Conservation (phyloP, 2,329 filamentous ascomycete species). For the Aspergillus unguis region DNA sequence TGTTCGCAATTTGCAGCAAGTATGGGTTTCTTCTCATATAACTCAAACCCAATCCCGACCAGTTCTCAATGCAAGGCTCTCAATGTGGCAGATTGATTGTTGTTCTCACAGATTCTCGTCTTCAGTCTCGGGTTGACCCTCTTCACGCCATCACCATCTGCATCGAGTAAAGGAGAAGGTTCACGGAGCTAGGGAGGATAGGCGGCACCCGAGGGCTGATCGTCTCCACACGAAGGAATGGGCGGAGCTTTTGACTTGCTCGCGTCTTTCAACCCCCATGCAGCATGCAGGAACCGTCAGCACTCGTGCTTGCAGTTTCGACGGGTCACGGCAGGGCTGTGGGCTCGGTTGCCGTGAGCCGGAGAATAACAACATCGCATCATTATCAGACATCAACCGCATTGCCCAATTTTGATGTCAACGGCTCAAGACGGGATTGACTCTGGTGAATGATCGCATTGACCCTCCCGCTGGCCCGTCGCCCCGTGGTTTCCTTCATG, state of each 20-base stretch:
- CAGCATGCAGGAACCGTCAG: constrained; percentile 15
- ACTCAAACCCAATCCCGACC: no score
- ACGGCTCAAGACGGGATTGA: background rate
- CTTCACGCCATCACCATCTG: constrained; percentile 8
- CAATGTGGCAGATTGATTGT: no score
- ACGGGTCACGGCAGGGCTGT: constrained; percentile 5
- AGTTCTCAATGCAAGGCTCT: no score
- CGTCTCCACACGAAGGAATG: constrained; percentile 24
- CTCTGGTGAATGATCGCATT: no score
- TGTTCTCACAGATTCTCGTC: background rate
- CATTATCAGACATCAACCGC: background rate
- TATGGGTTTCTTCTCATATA: no score
- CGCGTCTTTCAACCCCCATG: constrained; percentile 9
- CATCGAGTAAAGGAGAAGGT: constrained; percentile 13
- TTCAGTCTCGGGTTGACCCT: no score
- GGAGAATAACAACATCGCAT: constrained; percentile 1
- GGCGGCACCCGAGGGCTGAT: constrained; percentile 25
- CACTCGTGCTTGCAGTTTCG: constrained; percentile 15
- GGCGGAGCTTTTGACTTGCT: constrained; percentile 15
- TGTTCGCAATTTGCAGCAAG: constrained; percentile 2
- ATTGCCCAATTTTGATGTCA: background rate
- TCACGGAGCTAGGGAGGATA: constrained; percentile 13
- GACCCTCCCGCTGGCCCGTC: background rate
- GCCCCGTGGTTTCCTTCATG: background rate
- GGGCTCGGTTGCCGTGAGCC: constrained; percentile 1